Percentiles rank a stretch among this genome's conserved stretches.
phyloP scores from a whole-genome alignment of 495 filamentous ascomycete species.

The Penicillium turbatum region DNA sequence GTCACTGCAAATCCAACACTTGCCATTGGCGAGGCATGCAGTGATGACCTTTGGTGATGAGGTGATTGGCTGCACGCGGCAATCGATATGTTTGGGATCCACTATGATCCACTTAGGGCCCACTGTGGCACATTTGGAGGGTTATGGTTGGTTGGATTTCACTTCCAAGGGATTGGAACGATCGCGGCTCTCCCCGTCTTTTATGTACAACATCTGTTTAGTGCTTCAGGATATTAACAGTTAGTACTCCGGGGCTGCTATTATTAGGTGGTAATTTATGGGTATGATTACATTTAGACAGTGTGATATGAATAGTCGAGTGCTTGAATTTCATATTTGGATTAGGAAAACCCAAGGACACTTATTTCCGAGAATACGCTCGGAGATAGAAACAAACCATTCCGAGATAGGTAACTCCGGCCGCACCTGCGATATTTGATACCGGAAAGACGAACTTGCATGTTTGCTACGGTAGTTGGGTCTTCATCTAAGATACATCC shows the following conservation, averaged over 20 bases:
- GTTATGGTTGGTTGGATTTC: background rate
- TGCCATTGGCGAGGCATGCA: constrained; percentile 5
- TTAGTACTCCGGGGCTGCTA: too few species aligned
- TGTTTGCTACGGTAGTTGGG: background rate
- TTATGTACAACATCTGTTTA: background rate
- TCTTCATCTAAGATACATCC: too few species aligned
- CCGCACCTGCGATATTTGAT: background rate
- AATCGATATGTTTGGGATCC: background rate
- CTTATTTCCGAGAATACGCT: background rate
- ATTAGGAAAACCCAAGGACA: too few species aligned
- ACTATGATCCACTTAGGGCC: background rate
- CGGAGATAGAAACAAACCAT: background rate
- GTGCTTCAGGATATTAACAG: too few species aligned
- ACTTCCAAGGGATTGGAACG: background rate
- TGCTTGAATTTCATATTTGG: too few species aligned
- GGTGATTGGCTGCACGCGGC: constrained; percentile 11
- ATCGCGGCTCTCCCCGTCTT: background rate
- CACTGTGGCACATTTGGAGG: background rate
- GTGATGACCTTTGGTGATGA: constrained; percentile 11
- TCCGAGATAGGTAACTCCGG: background rate
- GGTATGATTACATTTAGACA: too few species aligned
- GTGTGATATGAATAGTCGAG: too few species aligned
- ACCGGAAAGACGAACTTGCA: background rate
- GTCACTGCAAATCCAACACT: constrained; percentile 6
- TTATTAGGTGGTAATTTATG: too few species aligned